Evolutionary conservation across 306 rosid genomes (phyloP), one percentile per base, ranked within the genome.

Genomic region (Cucurbita argyrosperma): DNA sequence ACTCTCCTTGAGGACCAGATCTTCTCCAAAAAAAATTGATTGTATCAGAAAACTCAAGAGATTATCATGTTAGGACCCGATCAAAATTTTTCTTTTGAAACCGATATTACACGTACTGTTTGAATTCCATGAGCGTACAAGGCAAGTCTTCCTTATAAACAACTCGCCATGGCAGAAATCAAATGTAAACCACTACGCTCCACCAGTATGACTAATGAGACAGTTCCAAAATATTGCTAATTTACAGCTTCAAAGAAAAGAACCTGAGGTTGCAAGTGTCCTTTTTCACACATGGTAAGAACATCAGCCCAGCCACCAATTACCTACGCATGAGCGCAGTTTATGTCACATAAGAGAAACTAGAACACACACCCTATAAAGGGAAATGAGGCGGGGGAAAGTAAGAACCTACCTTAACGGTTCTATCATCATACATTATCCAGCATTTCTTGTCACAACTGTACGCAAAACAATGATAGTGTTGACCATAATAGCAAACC

Each of bases 401-500:
- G 62, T 75, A 51, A 67, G 72, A 77, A 81, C 79, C 78, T 79
- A 91, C 99, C 96, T 88, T 89, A 74, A 95, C 99, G 70, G 96
- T 88, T 84, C 84, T 85, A 75, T 95, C 99, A 78, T 95, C 97
- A 42, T 91, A 95, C 97, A 87, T 91, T 82, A 88, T 85, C 99
- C 99, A 95, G 66, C 76, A 80, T 78, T 82, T 82, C 16, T 76
- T 86, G 21, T 91, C 90, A 76, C 82, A 89, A 72, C 96, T 86
- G 82, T 91, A 95, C 62, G 99, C 99, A 79, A 91, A 95, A 89
- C 99, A 91, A 80, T 90, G 96, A 81, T 95, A 95, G 70, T 95
- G 99, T 79, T 95, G 97, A 46, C 99, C 97, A 73, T 95, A 95
- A 84, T 95, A 95, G 87, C 97, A 95, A 70, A 95, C 99, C 99